Base-by-base conservation (phyloP, 169 alveolate genomes). In the Eimeria praecox region DNA sequence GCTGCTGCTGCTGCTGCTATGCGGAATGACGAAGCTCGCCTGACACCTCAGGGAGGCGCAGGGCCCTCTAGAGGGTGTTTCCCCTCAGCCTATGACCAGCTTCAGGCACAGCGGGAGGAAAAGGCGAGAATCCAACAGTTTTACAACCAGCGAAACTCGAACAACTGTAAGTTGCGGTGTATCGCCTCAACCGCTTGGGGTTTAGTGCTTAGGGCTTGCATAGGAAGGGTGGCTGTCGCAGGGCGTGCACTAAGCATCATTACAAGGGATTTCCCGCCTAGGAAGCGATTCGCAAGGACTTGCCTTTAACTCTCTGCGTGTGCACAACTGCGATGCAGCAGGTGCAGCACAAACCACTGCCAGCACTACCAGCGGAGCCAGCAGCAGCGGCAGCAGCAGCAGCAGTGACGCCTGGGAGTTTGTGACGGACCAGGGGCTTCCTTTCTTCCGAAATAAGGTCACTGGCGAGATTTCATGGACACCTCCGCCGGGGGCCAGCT, bases 1-100 rank as follows among this genome's bases (percentile, higher is more conserved):
- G 94, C 77, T 49, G 96, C 96, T 38, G 96, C 96, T 18, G 94
- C 93, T 71, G 96, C 96, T 10, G 94, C 93, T 24, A 86, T 86
- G 94, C 92, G 56, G 0, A n/a, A 89, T 8, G 87, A 69, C 40
- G 95, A 73, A 33, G 85, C 94, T 9, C 94, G 40, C 35, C 38
- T 62, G 27, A 66, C 77, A 27, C 33, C 91, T 33, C 71, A 54
- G 42, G 33, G 89, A 4, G 59, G 69, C 69, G 49, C 56, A 40
- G 54, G 59, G 24, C 54, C 89, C 18, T 10, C 22, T 33, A 6
- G 69, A n/a, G 69, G 38, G 27, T 6, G 40, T 33, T 40, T 35
- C n/a, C 89, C 89, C 8, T 78, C 89, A 44, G 64, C 89, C 69
- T 78, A 78, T 27, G 89, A 78, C 0, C 69, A 44, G 49, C 66